These are phyloP conservation scores for Suhomyces taliae DNA, from an alignment of 1,139 yeast species.

Conservation along the genomic window DNA sequence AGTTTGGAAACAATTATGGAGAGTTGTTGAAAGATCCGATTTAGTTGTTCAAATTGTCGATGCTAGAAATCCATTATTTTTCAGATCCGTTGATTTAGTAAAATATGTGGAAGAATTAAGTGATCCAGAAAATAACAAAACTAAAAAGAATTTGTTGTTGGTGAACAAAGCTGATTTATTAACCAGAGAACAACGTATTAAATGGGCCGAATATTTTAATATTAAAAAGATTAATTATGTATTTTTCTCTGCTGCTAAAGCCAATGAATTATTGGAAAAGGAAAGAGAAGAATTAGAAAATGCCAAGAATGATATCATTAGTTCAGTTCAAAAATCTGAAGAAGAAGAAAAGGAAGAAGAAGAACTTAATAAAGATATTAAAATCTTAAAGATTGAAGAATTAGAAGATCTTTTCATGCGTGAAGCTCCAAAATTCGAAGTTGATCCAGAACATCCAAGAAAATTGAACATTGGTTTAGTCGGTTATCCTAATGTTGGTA, in stretches of 20 bases:
- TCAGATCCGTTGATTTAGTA: conserved; percentile 88
- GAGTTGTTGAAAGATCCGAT: conserved; percentile 95
- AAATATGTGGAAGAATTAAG: conserved; percentile 70
- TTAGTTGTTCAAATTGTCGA: conserved; percentile 96
- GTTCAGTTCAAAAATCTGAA: conserved; percentile 15
- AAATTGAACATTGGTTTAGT: conserved; percentile 89
- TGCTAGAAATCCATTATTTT: conserved; percentile 90
- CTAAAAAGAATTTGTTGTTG: conserved; percentile 74
- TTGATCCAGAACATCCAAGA: conserved; percentile 54
- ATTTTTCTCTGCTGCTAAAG: conserved; percentile 88
- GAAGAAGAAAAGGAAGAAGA: conserved; percentile 22
- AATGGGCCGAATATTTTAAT: conserved; percentile 85
- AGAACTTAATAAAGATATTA: conserved; percentile 46
- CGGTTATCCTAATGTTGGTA: conserved; percentile 97
- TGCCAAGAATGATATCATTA: conserved; percentile 17
- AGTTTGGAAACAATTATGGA: conserved; percentile 98
- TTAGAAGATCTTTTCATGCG: conserved; percentile 75
- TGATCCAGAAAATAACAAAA: conserved; percentile 47
- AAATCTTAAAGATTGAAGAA: conserved; percentile 79
- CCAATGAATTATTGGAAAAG: conserved; percentile 67
- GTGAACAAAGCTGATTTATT: conserved; percentile 94
- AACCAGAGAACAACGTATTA: conserved; percentile 69
- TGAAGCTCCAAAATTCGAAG: conserved; percentile 73
- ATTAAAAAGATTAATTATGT: conserved; percentile 74
- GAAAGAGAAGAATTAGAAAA: conserved; percentile 47